A percentile compares a stretch with the other conserved stretches of the same genome.
Evolutionary conservation across 768 basidiomycete species (phyloP).

Genomic region (Russula sp.): DNA sequence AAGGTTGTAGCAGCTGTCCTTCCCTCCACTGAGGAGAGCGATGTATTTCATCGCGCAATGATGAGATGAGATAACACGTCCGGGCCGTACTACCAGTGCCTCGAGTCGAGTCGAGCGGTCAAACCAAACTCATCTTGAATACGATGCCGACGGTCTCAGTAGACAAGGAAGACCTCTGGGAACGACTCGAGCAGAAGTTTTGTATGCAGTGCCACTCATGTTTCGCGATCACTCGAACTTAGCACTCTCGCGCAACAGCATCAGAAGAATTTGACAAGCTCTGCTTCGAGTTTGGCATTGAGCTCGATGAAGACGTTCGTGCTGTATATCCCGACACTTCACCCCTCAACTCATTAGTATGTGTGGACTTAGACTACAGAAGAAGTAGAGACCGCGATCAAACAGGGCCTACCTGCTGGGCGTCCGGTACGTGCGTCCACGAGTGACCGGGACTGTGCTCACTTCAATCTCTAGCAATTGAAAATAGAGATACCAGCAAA

Average conservation of each 20-base stretch:
- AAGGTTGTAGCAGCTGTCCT: conserved; percentile 96
- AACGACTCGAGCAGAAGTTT: conserved; percentile 74
- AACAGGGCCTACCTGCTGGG: conserved; percentile 78
- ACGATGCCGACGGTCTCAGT: conserved; percentile 92
- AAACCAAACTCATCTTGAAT: not conserved
- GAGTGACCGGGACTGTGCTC: conserved; percentile 1
- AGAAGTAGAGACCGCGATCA: conserved; percentile 74
- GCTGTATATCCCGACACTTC: not conserved
- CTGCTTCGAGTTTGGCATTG: conserved; percentile 95
- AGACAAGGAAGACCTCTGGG: conserved; percentile 92
- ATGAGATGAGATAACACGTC: not conserved
- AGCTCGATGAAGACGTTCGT: conserved; percentile 94
- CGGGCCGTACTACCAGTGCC: not conserved
- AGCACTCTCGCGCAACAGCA: conserved; percentile 41
- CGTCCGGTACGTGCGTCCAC: conserved; percentile 52
- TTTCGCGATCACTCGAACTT: conserved; percentile 18
- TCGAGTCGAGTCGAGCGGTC: not conserved
- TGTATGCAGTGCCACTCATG: conserved; percentile 39
- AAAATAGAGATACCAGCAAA: conserved; percentile 99
- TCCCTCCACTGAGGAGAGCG: conserved; percentile 92
- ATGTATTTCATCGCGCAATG: conserved; percentile 71
- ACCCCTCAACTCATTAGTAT: conserved; percentile 1
- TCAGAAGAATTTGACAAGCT: conserved; percentile 92
- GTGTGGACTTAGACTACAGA: conserved; percentile 62
- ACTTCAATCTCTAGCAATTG: conserved; percentile 58